phyloP scores from a whole-genome alignment of 257 asterid genomes.

The Solanum acaule region DNA sequence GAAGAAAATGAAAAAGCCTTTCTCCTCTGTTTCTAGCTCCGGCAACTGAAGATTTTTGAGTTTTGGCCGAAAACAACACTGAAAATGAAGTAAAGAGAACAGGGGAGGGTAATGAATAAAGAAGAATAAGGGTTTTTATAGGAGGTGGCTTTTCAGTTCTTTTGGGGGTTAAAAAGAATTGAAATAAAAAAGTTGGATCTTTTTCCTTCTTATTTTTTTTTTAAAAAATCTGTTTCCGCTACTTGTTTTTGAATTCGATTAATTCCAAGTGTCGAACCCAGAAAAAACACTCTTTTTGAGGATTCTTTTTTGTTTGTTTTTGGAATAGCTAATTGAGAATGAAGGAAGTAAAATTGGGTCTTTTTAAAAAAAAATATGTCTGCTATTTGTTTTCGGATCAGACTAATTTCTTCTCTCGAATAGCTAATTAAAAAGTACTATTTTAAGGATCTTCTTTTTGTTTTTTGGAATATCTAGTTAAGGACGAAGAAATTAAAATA shows the following conservation, averaged over 20 bases:
- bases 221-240: too few species aligned
- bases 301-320: too few species aligned
- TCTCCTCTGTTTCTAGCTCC: not conserved
- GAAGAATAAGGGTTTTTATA: slow-evolving; percentile 6
- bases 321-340: not conserved
- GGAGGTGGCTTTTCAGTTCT: not conserved
- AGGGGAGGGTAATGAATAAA: not conserved
- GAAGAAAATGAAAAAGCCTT: not conserved
- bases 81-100: not conserved
- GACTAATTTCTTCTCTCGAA: too few species aligned
- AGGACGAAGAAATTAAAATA: not conserved
- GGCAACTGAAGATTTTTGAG: not conserved
- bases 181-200: not conserved
- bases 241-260: too few species aligned
- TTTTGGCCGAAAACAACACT: not conserved
- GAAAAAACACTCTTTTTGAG: not conserved
- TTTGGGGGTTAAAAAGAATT: not conserved
- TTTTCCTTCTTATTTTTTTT: not conserved
- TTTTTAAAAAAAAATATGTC: too few species aligned
- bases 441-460: too few species aligned
- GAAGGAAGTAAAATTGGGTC: not conserved
- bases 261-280: not conserved
- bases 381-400: too few species aligned
- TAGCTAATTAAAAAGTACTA: too few species aligned
- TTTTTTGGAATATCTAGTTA: too few species aligned